Evolutionary conservation across 805 yeast genomes (phyloP), one percentile per base, ranked within the genome.

Genomic region (Debaryomyces tyrocola): DNA sequence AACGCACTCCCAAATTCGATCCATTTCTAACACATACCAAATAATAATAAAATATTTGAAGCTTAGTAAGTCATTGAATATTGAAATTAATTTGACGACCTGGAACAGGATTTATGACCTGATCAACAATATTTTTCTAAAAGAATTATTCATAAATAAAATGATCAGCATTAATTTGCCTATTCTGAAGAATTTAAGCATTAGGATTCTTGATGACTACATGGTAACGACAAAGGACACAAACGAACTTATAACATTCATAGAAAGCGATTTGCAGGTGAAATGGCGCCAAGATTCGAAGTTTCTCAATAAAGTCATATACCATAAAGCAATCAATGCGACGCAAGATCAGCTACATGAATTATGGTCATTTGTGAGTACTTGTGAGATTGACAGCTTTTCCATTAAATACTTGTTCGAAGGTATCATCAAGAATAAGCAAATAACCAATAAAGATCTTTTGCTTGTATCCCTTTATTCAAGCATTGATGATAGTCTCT

Each of bases 51-150:
- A 62, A 50, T 69, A 69, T 50, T 56, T 73, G 27, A 54, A 52
- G 38, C 47, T 73, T 15, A 54, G 66, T 37, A 49, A 59, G 40
- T 46, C 53, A 3, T 51, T 64, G 37, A 56, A 51, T 18, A 47
- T 73, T 12, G 57, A 56, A 17, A 58, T 61, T 35, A 62, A 71
- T 49, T 54, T 73, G 34, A 55, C 62, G 2, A 73, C 76, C 2
- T 70, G 66, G 62, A 60, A 59, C 43, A 48, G 74, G 39, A 55
- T 73, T 14, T 73, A 71, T 52, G 70, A 67, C 45, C 62, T 69
- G 48, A 65, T 70, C 27, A 58, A 56, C 47, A 73, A 70, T 49
- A 59, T 70, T 6, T 70, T 67, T 37, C 51, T 73, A n/a, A 67
- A 68, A 40, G 77, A 73, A 46, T 47, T 54, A 28, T 67, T 67